Conservation (phyloP, 1,284 basidiomycete genomes). For the Rhodotorula sp. region DNA sequence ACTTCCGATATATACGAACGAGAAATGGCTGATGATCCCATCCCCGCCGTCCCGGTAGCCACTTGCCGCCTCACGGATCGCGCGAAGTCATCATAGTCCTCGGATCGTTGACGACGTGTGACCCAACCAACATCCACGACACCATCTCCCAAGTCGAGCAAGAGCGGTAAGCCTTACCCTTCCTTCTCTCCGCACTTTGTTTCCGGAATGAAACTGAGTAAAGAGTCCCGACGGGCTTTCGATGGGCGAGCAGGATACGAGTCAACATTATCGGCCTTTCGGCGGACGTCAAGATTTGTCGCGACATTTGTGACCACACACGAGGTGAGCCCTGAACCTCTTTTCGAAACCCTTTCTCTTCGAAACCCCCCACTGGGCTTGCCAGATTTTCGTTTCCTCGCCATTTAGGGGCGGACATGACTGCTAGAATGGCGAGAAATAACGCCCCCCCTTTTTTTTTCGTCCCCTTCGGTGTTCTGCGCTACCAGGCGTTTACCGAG, state of each 20-base stretch:
- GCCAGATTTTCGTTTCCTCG: too few relatives aligned
- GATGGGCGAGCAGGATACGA: slow-evolving; percentile 61
- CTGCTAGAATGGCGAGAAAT: too few relatives aligned
- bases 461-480: neutral
- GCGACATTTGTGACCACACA: slow-evolving; percentile 82
- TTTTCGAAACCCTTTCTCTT: too few relatives aligned
- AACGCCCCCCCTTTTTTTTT: neutral
- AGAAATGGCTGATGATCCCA: neutral
- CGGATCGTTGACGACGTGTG: slow-evolving; percentile 91
- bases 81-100: slow-evolving; percentile 91
- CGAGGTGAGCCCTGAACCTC: slow-evolving; percentile 58
- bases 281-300: slow-evolving; percentile 96
- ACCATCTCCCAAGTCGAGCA: slow-evolving; percentile 77
- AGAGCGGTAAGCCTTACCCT: slow-evolving; percentile 47
- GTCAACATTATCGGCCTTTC: slow-evolving; percentile 88
- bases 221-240: too few relatives aligned
- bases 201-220: neutral
- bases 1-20: neutral
- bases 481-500: slow-evolving; percentile 75
- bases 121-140: slow-evolving; percentile 94
- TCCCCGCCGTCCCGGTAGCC: slow-evolving; percentile 55
- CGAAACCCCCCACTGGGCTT: too few relatives aligned
- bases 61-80: slow-evolving; percentile 91
- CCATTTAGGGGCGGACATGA: too few relatives aligned
- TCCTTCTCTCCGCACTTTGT: neutral